A percentile compares a stretch with the other conserved stretches of the same genome.
Conservation (phyloP, 2,329 filamentous ascomycete species). For the Alternaria postmessia region DNA sequence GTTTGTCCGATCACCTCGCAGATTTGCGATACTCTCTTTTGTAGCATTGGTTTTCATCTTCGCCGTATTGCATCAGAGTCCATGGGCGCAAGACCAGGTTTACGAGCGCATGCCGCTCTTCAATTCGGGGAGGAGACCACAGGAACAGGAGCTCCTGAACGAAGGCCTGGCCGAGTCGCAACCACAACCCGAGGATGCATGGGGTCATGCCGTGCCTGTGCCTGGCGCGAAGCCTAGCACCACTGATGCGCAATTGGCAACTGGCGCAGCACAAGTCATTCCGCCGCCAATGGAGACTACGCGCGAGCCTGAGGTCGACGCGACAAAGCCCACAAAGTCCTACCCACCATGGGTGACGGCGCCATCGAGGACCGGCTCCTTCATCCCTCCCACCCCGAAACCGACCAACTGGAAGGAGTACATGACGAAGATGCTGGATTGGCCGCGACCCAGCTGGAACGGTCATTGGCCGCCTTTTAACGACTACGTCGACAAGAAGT, state of each 20-base stretch:
- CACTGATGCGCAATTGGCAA: conserved; percentile 2
- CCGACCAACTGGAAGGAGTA: conserved; percentile 46
- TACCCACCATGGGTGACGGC: conserved; percentile 37
- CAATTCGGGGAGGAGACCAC: conserved; percentile 15
- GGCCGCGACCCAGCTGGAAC: conserved; percentile 49
- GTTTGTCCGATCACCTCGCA: conserved; percentile 50
- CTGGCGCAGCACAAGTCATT: neutral
- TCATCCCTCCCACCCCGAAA: conserved; percentile 25
- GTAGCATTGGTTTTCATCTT: conserved; percentile 46
- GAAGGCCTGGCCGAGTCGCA: conserved; percentile 19
- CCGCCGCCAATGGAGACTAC: conserved; percentile 14
- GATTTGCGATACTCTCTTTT: conserved; percentile 48
- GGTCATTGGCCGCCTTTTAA: conserved; percentile 57
- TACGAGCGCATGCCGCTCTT: conserved; percentile 41
- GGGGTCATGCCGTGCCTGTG: conserved; percentile 28
- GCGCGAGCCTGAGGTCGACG: neutral
- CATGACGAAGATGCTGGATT: conserved; percentile 54
- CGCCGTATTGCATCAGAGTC: conserved; percentile 38
- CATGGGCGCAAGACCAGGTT: conserved; percentile 34
- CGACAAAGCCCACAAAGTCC: conserved; percentile 16
- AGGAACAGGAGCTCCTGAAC: conserved; percentile 23
- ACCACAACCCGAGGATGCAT: conserved; percentile 31
- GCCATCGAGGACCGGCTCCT: conserved; percentile 23
- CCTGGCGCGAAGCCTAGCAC: conserved; percentile 17
- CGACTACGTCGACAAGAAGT: conserved; percentile 53